Evolutionary conservation across 2,329 filamentous ascomycete genomes (phyloP), one percentile per base, ranked within the genome.

Genomic region (Aureobasidium sp.): DNA sequence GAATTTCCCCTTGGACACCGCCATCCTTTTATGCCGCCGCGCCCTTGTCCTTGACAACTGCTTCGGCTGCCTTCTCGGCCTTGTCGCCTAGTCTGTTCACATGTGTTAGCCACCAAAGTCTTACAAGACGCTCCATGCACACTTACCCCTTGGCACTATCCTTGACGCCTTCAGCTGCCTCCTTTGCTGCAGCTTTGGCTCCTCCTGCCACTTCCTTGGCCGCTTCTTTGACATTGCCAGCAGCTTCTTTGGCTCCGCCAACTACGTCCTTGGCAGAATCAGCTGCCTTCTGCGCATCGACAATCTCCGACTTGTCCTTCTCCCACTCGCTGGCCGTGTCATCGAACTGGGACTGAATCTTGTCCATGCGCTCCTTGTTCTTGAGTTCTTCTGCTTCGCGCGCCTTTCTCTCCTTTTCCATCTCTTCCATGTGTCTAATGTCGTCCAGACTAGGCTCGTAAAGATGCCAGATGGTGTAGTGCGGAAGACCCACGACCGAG

Each of bases 361-460:
- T 90, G 71, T 90, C 87, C 67, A 87, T 80, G 62, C 86, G 84
- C 64, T 91, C 87, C 27, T 84, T 83, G 70, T 87, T 87, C 64
- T 87, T 85, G 67, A 84, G 83, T 71, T 95, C 90, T 73, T 94
- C 91, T 34, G 85, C 83, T 74, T 97, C 93, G 52, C 87, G 88
- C 29, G 85, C 86, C 66, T 89, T 82, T 61, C 88, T 86, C 73
- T 97, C 92, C 66, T 87, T 82, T 72, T 97, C 93, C 93, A 97
- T 97, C 76, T 97, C 91, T 84, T 92, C 93, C 94, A 99, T 99
- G 71, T 97, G 94, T 64, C 89, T 87, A 65, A 97, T 90, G 70
- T 99, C 94, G 71, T 99, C 94, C 17, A 97, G 90, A 70, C 91
- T 96, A n/a, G 94, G 94, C 76, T 99, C 94, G 79, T 99, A 99